Evolutionary conservation across 768 basidiomycete species (phyloP), one percentile per base, ranked within the genome.

Genomic region (Lentinula detonsa): DNA sequence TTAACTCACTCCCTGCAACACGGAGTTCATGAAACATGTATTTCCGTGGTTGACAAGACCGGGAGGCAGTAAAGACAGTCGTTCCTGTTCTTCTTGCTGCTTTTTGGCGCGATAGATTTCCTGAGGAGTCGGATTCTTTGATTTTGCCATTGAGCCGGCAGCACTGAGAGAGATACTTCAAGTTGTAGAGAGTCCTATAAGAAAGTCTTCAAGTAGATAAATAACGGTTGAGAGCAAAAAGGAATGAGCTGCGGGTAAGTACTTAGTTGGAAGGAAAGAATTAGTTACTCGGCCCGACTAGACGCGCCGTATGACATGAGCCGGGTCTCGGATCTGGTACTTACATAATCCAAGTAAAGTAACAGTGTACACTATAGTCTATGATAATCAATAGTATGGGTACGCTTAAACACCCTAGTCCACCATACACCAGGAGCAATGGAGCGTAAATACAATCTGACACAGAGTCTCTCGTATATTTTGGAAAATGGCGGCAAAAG

Each of bases 11-110:
- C 89, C 91, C 71, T 98, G 95, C 33, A 98, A 76, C 34, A 94
- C 92, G 35, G 93, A 94, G 74, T 96, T 98, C 88, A 95, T 92
- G 74, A 95, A 98, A 74, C 95, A 98, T 0, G 94, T 96, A 71
- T 92, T 92, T 46, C 89, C 88, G 74, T 91, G 88, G 70, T 93
- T 93, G 49, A 85, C 68, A 23, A 93, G 77, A 5, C 90, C 90
- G 3, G 90, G 88, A 0, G 90, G 90, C 9, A 91, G 75, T 45
- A 81, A 76, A 0, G 86, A 85, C 5, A 74, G 71, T 67, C 72
- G 76, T 68, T 88, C 88, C 54, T 76, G 74, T 65, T 90, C 88
- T 69, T 90, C 87, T 66, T 81, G 77, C 57, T 78, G 77, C 65
- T 78, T 85, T 57, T 82, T 74, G 23, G 81, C 83, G 64, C 74